These are phyloP conservation scores for Parachlorella kessleri DNA, from an alignment of 139 green algal genomes.

Conservation along the genomic window DNA sequence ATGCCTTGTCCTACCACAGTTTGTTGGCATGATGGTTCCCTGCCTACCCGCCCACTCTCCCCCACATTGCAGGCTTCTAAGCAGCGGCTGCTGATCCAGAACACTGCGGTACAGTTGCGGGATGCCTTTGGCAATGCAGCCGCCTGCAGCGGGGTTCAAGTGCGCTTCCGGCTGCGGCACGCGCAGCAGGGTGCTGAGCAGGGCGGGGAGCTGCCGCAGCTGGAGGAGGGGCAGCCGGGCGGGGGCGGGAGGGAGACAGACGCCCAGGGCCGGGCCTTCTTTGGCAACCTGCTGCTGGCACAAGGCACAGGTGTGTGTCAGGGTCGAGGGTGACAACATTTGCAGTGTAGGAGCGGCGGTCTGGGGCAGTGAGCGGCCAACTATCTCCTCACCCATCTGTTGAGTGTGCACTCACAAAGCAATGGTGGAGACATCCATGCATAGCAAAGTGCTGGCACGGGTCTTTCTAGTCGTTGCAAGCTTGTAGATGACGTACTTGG, in stretches of 20 bases:
- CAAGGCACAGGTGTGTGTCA: slow-evolving; percentile 58
- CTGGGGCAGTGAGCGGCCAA: too few species aligned
- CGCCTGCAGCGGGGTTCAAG: slow-evolving; percentile 25
- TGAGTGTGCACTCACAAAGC: too few species aligned
- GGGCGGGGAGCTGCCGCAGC: slow-evolving; percentile 30
- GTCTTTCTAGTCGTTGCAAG: too few species aligned
- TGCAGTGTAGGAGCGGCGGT: too few species aligned
- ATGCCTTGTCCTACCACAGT: too few species aligned
- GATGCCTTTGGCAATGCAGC: slow-evolving; percentile 58
- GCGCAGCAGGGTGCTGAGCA: not conserved
- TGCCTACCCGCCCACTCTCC: too few species aligned
- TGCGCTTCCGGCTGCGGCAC: slow-evolving; percentile 46
- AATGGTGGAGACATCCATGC: too few species aligned
- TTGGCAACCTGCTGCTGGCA: slow-evolving; percentile 47
- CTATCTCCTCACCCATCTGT: too few species aligned
- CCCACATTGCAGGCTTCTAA: not conserved
- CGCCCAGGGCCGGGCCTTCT: slow-evolving; percentile 50
- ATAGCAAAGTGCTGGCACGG: too few species aligned
- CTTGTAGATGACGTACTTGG: too few species aligned
- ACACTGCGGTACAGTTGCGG: slow-evolving; percentile 52
- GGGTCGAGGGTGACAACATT: too few species aligned
- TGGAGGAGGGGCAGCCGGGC: slow-evolving; percentile 30
- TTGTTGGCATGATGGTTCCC: too few species aligned
- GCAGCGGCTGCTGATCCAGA: slow-evolving; percentile 43
- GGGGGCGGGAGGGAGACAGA: slow-evolving; percentile 38